Base-by-base conservation (phyloP, 345 rosid species). In the Aquilaria sinensis region DNA sequence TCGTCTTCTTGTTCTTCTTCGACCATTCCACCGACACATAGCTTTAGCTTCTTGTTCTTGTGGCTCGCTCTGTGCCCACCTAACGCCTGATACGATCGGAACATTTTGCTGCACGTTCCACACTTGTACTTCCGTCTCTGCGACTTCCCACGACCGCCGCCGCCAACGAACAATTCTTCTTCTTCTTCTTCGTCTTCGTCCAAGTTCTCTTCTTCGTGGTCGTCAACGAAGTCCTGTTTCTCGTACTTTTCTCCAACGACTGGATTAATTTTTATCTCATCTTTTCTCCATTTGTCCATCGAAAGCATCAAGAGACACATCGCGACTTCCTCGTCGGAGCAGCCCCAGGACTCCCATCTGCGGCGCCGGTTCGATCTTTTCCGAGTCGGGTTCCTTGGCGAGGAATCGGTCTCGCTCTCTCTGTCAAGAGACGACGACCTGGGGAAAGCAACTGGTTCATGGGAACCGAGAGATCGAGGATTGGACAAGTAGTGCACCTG, bases 21-120 rank as follows among this genome's bases (percentile, higher is more conserved):
- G 4, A 7, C 57, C 9, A 14, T 15, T n/a, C n/a, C 47, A 32
- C 47, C 60, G 11, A 37, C 45, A 12, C 10, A 4, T 9, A 60
- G n/a, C 32, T 68, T 68, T 6, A 53, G 53, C 43, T 56, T 63
- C 43, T 29, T 68, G 57, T 67, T 74, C 58, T 81, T 85, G 70
- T 83, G 92, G 56, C 83, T 79, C 43, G 88, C 77, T 68, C 79
- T 73, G 69, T 86, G 92, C 43, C 89, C 86, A 8, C 87, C 87
- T 1, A 86, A 57, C 29, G 85, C 87, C 47, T 83, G 87, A 65
- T 80, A 82, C 16, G 92, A 83, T 72, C 70, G 57, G 60, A 86
- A 86, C 12, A 29, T 51, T 34, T 65, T 80, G 4, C 72, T 78
- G 68, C 92, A 86, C 50, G 78, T 76, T n/a, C 76, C 77, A 30